Evolutionary conservation across 2,329 filamentous ascomycete genomes (phyloP).

Genomic region (Fonsecaea multimorphosa): DNA sequence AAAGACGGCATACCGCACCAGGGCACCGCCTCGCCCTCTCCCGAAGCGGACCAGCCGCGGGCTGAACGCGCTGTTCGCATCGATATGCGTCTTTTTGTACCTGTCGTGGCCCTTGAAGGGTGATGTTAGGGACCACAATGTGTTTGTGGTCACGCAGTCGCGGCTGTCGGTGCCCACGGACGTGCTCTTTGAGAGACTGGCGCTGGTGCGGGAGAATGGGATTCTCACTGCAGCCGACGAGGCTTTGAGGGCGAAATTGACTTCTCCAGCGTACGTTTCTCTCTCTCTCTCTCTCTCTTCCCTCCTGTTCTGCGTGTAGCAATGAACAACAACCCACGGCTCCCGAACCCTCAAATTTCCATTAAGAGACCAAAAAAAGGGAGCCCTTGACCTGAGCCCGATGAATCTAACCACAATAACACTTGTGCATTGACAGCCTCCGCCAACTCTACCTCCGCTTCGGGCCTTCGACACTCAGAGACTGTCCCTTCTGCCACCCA

Average conservation of each 20-base stretch:
- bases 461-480: conserved; percentile 73
- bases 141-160: conserved; percentile 78
- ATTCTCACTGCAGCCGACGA: conserved; percentile 63
- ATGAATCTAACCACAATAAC: background rate
- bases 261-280: conserved; percentile 70
- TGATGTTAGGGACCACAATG: conserved; percentile 63
- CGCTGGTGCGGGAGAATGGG: conserved; percentile 48
- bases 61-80: conserved; percentile 60
- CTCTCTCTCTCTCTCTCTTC: background rate
- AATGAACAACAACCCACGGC: background rate
- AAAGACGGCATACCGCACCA: conserved; percentile 38
- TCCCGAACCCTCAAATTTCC: no score
- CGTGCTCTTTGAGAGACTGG: conserved; percentile 79
- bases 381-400: background rate
- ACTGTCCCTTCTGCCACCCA: conserved; percentile 82
- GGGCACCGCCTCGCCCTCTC: conserved; percentile 48
- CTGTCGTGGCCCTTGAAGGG: conserved; percentile 55
- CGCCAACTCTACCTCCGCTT: conserved; percentile 78
- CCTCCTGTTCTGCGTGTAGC: no score
- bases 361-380: no score
- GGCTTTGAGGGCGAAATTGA: conserved; percentile 70
- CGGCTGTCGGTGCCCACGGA: conserved; percentile 85
- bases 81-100: conserved; percentile 60
- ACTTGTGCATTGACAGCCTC: conserved; percentile 25
- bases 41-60: conserved; percentile 46